phyloP scores from a whole-genome alignment of 2,329 filamentous ascomycete genomes.

The Diaporthe ilicicola region DNA sequence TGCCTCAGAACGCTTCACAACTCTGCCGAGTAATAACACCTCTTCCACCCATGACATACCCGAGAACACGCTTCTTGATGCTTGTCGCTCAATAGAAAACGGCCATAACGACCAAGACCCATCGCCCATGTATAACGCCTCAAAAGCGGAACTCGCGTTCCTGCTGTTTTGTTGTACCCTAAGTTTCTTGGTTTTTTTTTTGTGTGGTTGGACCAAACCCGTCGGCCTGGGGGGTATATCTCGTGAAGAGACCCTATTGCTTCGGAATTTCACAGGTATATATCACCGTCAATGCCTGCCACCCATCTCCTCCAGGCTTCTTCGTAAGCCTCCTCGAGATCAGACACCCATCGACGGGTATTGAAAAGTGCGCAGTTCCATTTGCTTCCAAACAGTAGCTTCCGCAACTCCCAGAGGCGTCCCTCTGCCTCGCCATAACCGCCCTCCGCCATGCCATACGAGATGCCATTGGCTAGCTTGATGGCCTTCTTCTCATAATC shows the following conservation, averaged over 20 bases:
- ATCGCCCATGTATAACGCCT: constrained; percentile 9
- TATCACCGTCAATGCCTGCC: constrained; percentile 86
- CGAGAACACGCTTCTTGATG: constrained; percentile 13
- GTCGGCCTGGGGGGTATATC: not conserved
- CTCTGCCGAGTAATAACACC: not conserved
- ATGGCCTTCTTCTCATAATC: constrained; percentile 86
- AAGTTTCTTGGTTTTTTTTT: not conserved
- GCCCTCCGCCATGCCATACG: constrained; percentile 58
- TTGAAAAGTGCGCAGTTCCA: constrained; percentile 92
- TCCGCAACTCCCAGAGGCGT: constrained; percentile 79
- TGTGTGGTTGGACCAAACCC: not conserved
- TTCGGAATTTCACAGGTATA: constrained; percentile 68
- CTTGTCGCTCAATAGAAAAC: constrained; percentile 13
- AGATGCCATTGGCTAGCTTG: constrained; percentile 69
- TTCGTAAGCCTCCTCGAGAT: constrained; percentile 88
- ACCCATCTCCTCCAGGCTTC: constrained; percentile 92
- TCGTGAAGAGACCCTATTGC: not conserved
- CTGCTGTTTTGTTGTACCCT: constrained; percentile 4
- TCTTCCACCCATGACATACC: not conserved
- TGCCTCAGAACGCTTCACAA: not conserved
- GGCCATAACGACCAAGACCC: not conserved
- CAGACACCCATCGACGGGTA: constrained; percentile 87
- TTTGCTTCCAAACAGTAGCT: constrained; percentile 81
- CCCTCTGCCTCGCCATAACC: constrained; percentile 68
- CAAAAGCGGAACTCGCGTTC: constrained; percentile 30